Base-by-base conservation (phyloP, 1,139 yeast genomes). In the Kodamaea derodonti region DNA sequence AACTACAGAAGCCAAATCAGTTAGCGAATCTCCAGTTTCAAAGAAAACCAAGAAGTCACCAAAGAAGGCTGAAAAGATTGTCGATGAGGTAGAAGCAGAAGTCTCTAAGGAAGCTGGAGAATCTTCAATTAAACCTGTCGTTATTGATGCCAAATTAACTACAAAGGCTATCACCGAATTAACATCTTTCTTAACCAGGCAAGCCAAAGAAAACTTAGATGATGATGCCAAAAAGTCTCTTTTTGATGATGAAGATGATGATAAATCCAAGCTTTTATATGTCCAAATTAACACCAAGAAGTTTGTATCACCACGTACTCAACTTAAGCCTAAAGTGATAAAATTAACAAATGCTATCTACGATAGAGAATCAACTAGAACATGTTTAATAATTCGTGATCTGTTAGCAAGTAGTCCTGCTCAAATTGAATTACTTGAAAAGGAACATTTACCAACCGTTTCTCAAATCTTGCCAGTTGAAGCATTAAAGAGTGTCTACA, bases 361-460 rank as follows among this genome's bases (percentile, higher is more conserved):
- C 48, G 58, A 69, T 29, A 51, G 63, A 22, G 70, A 69, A 15
- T 72, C 72, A 40, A 65, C 78, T 47, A 75, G 74, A 38, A 71
- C 84, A 27, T 84, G 96, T 55, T 61, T 92, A 45, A 76, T 92
- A 42, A 69, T 83, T 26, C 80, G 87, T 52, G 95, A 87, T 42
- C 59, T 60, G 68, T 77, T 53, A 64, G 77, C 58, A 59, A 85
- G 56, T 57, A 69, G 52, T 37, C 74, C 76, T 39, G 81, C 77
- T 42, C 75, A 79, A 38, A 69, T 82, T 38, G 78, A 79, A 43
- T 58, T 72, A 38, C 72, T 80, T 44, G 90, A 82, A 54, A 70
- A 65, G 33, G 75, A 73, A 28, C 61, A 69, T 24, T 65, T 75
- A 33, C 71, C 75, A 24, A 60, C 73, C 29, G 58, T 77, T 31